Evolutionary conservation across 2,329 filamentous ascomycete species (phyloP).

Genomic region (Neoscytalidium dimidiatum): DNA sequence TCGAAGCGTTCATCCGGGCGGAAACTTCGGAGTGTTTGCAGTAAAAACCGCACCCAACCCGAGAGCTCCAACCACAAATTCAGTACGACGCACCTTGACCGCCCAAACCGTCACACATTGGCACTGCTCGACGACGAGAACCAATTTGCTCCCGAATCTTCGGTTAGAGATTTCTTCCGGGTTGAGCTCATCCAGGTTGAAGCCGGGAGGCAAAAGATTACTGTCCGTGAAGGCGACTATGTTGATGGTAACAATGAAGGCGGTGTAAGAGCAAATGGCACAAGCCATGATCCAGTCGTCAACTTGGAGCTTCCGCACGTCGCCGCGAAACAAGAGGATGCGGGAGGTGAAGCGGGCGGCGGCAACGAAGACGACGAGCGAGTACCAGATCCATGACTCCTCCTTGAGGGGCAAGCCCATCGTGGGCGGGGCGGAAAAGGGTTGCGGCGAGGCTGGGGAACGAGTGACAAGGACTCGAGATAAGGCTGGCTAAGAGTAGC

Average conservation of each 20-base stretch:
- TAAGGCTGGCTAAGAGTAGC: constrained; percentile 15
- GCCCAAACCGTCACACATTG: constrained; percentile 41
- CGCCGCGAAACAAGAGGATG: constrained; percentile 45
- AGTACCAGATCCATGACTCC: constrained; percentile 52
- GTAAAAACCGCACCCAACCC: too few relatives aligned
- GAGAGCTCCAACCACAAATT: not conserved
- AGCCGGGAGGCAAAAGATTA: constrained; percentile 48
- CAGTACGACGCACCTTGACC: constrained; percentile 22
- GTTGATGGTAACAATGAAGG: constrained; percentile 52
- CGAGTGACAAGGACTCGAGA: not conserved
- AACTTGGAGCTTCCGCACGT: constrained; percentile 50
- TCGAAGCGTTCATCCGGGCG: not conserved
- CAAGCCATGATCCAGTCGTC: constrained; percentile 62
- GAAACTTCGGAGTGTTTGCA: not conserved
- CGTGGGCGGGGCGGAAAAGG: not conserved
- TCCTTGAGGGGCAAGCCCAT: constrained; percentile 33
- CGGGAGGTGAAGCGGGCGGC: constrained; percentile 45
- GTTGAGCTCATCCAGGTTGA: constrained; percentile 46
- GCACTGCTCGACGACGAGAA: constrained; percentile 42
- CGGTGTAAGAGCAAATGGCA: constrained; percentile 51
- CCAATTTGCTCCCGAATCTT: constrained; percentile 38
- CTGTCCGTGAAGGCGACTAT: constrained; percentile 42
- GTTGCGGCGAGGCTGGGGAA: not conserved
- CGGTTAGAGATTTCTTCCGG: constrained; percentile 39
- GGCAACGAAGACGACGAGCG: constrained; percentile 43